phyloP scores from a whole-genome alignment of 805 yeast genomes.

The Sugiyamaella marilandica region DNA sequence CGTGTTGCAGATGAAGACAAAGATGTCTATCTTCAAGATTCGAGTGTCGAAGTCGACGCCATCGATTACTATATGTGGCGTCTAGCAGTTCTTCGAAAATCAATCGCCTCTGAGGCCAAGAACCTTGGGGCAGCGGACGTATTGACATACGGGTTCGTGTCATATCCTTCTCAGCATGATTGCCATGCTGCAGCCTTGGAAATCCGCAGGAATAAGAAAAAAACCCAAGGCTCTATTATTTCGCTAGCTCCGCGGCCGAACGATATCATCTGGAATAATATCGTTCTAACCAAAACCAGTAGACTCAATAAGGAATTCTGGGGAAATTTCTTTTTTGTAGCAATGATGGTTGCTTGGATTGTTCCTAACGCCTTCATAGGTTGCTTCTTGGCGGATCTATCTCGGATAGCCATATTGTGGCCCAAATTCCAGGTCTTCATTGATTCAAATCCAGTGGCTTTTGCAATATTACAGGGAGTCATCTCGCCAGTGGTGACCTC shows the following conservation, averaged over 20 bases:
- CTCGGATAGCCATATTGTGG: constrained; percentile 36
- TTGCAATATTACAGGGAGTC: constrained; percentile 37
- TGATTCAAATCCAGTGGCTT: constrained; percentile 23
- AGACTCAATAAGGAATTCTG: constrained; percentile 31
- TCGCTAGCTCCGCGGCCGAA: constrained; percentile 33
- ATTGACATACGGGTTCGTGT: constrained; percentile 18
- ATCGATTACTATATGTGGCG: constrained; percentile 25
- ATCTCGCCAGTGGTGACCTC: constrained; percentile 35
- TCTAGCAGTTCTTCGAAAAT: constrained; percentile 17
- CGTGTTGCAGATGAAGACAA: constrained; percentile 19
- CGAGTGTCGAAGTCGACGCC: constrained; percentile 23
- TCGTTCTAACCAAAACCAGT: constrained; percentile 25
- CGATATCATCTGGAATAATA: constrained; percentile 36
- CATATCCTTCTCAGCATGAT: constrained; percentile 23
- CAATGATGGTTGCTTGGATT: constrained; percentile 33
- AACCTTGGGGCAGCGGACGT: constrained; percentile 13
- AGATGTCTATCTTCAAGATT: constrained; percentile 1
- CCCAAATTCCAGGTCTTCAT: constrained; percentile 29
- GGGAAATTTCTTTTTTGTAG: constrained; percentile 31
- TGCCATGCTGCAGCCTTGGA: constrained; percentile 23
- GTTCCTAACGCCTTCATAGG: constrained; percentile 40
- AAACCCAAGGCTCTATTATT: constrained; percentile 16
- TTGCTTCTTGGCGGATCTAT: constrained; percentile 35
- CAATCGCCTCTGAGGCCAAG: constrained; percentile 19
- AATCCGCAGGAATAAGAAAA: background rate